Evolutionary conservation across 805 yeast genomes (phyloP).

Genomic region (Hanseniaspora mollemarum): DNA sequence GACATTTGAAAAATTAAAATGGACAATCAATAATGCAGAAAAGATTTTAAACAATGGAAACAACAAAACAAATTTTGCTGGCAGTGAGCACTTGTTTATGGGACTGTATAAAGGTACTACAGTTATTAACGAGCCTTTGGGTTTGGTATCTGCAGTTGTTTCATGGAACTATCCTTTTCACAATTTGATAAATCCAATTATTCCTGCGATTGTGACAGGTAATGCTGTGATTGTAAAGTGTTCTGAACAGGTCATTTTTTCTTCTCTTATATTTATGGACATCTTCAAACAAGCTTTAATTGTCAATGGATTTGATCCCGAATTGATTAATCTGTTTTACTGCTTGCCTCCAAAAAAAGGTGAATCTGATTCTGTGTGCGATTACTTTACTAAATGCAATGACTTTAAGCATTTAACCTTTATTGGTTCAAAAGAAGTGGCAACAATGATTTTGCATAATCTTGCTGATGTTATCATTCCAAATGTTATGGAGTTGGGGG

Average conservation of each 20-base stretch:
- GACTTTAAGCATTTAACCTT: conserved; percentile 81
- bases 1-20: conserved; percentile 80
- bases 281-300: conserved; percentile 62
- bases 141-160: conserved; percentile 76
- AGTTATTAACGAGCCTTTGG: conserved; percentile 83
- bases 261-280: conserved; percentile 65
- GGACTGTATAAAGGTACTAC: conserved; percentile 78
- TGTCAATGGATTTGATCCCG: conserved; percentile 64
- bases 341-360: conserved; percentile 58
- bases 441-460: conserved; percentile 70
- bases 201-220: conserved; percentile 82
- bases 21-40: conserved; percentile 82
- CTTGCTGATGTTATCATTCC: conserved; percentile 87
- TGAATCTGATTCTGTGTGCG: conserved; percentile 37
- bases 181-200: conserved; percentile 82
- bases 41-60: conserved; percentile 50
- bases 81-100: conserved; percentile 76
- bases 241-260: conserved; percentile 94
- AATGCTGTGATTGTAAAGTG: conserved; percentile 86
- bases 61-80: conserved; percentile 45
- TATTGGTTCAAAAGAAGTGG: conserved; percentile 92
- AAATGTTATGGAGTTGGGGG: conserved; percentile 91
- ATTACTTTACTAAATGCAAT: conserved; percentile 71
- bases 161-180: conserved; percentile 98
- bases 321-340: conserved; percentile 75